These are phyloP conservation scores for Pezicula carpinea DNA, from an alignment of 2,329 filamentous ascomycete genomes.

Conservation along the genomic window DNA sequence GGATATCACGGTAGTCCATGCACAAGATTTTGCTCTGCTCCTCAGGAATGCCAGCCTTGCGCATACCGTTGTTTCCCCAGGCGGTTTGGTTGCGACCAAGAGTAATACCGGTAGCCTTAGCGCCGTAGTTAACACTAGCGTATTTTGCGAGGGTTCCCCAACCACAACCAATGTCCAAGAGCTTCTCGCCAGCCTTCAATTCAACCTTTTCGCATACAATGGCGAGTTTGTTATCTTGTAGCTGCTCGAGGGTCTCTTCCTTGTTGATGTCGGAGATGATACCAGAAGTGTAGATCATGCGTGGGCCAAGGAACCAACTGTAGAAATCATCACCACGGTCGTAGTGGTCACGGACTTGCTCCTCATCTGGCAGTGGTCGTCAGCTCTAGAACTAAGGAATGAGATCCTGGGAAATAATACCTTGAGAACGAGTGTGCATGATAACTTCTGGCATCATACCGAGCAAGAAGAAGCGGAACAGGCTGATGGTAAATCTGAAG, in stretches of 20 bases:
- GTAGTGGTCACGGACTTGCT: slow-evolving; percentile 96
- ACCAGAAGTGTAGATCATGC: slow-evolving; percentile 98
- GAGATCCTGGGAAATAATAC: slow-evolving; percentile 36
- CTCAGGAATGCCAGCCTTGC: slow-evolving; percentile 75
- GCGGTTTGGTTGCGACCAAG: slow-evolving; percentile 94
- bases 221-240: slow-evolving; percentile 96
- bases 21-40: slow-evolving; percentile 89
- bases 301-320: slow-evolving; percentile 94
- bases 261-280: slow-evolving; percentile 82
- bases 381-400: slow-evolving; percentile 14
- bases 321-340: slow-evolving; percentile 98
- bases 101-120: slow-evolving; percentile 79
- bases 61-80: slow-evolving; percentile 89
- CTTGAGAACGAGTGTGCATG: slow-evolving; percentile 87
- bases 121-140: slow-evolving; percentile 87
- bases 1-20: slow-evolving; percentile 96
- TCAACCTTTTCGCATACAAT: slow-evolving; percentile 95
- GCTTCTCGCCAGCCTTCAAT: slow-evolving; percentile 71
- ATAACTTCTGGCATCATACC: slow-evolving; percentile 86
- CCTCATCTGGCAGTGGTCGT: slow-evolving; percentile 66
- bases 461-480: slow-evolving; percentile 86
- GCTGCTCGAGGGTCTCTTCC: slow-evolving; percentile 88
- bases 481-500: slow-evolving; percentile 81
- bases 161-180: slow-evolving; percentile 95
- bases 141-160: slow-evolving; percentile 97